These are phyloP conservation scores for Aspergillus sp. DNA, from an alignment of 2,329 filamentous ascomycete genomes.

Conservation along the genomic window DNA sequence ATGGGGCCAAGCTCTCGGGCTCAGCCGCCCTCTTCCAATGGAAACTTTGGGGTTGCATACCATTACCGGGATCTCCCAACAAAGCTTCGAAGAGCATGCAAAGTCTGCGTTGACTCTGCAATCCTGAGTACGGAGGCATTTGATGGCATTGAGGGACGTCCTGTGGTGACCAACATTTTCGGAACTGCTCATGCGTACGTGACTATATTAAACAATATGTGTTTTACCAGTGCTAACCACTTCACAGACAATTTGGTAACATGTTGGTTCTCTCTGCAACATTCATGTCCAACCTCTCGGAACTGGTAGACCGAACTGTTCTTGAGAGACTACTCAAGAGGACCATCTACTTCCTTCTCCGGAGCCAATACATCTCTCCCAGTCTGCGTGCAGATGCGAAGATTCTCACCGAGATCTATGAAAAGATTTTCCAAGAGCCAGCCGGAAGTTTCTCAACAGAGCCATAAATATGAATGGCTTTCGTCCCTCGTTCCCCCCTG, in stretches of 20 bases:
- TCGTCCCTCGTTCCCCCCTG: too few relatives aligned
- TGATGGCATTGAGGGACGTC: conserved; percentile 57
- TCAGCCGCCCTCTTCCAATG: too few relatives aligned
- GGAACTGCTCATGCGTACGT: conserved; percentile 94
- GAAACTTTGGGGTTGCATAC: conserved; percentile 5
- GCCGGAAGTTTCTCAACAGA: conserved; percentile 5
- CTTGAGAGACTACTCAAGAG: conserved; percentile 61
- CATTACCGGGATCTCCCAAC: conserved; percentile 26
- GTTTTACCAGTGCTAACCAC: neutral
- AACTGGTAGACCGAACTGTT: conserved; percentile 52
- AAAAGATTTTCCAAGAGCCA: conserved; percentile 37
- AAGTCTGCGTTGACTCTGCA: conserved; percentile 65
- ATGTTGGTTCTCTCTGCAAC: conserved; percentile 83
- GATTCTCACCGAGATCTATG: conserved; percentile 59
- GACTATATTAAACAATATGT: neutral
- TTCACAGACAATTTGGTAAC: conserved; percentile 86
- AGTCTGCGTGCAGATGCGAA: conserved; percentile 68
- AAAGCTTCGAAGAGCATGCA: conserved; percentile 52
- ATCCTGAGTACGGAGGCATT: conserved; percentile 84
- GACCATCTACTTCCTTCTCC: conserved; percentile 71
- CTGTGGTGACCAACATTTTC: conserved; percentile 92
- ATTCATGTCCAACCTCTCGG: conserved; percentile 61
- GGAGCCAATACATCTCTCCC: conserved; percentile 68
- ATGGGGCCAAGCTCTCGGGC: conserved; percentile 17
- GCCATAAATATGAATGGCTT: too few relatives aligned